Evolutionary conservation across 345 rosid species (phyloP).

Genomic region (Eucalyptus leucophloia): DNA sequence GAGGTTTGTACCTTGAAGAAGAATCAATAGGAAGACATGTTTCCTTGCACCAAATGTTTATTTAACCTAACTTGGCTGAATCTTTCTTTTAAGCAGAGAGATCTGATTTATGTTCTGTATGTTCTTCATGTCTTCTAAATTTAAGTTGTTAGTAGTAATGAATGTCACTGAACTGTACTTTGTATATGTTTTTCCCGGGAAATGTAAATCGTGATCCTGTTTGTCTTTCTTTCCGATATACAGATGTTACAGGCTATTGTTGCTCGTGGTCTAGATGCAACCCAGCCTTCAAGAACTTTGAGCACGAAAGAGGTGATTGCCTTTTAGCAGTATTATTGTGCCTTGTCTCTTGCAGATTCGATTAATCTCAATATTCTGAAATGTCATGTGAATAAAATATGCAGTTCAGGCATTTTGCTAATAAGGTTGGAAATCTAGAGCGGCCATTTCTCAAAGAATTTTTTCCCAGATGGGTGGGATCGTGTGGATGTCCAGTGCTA

Average conservation of each 20-base stretch:
- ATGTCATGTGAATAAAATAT: neutral
- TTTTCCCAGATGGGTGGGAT: slow-evolving; percentile 90
- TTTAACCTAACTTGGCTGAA: neutral
- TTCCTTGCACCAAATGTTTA: neutral
- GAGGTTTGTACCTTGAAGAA: neutral
- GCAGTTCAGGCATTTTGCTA: slow-evolving; percentile 93
- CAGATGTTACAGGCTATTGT: slow-evolving; percentile 92
- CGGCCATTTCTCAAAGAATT: slow-evolving; percentile 93
- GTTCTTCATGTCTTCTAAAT: neutral
- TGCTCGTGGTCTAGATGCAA: slow-evolving; percentile 55
- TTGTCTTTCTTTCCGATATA: neutral
- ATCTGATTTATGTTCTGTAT: neutral
- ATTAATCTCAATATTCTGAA: neutral
- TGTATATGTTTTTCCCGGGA: neutral
- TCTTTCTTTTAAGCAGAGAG: neutral
- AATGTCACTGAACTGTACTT: neutral
- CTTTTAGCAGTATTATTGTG: neutral
- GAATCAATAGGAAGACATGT: neutral
- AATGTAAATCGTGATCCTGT: neutral
- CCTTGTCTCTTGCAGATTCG: neutral
- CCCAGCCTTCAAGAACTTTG: slow-evolving; percentile 53
- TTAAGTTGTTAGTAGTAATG: neutral
- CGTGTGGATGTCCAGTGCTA: slow-evolving; percentile 80
- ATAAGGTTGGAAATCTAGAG: slow-evolving; percentile 90
- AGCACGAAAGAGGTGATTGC: slow-evolving; percentile 88